Evolutionary conservation across 1,284 basidiomycete species (phyloP).

Genomic region (Waitea zeae): DNA sequence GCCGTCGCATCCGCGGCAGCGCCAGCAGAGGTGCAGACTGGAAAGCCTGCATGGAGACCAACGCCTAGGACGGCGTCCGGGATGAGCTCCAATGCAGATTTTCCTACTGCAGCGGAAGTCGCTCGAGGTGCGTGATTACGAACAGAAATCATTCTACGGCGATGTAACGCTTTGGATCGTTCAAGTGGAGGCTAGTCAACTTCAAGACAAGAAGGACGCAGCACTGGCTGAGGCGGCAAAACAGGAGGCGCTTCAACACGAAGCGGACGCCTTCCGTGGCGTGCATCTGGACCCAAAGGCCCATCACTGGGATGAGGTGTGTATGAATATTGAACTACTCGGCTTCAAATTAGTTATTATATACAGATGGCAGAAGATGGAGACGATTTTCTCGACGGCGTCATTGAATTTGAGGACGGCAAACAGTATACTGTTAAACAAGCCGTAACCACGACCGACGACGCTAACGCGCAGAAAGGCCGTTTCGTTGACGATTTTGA

Average conservation of each 20-base stretch:
- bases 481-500: constrained; percentile 82
- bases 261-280: constrained; percentile 84
- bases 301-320: constrained; percentile 91
- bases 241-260: constrained; percentile 47
- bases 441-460: too few species aligned
- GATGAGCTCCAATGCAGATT: constrained; percentile 30
- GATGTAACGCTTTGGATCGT: too few species aligned
- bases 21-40: constrained; percentile 15
- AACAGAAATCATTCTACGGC: constrained; percentile 2
- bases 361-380: constrained; percentile 76
- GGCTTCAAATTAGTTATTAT: constrained; percentile 1
- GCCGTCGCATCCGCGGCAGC: too few species aligned
- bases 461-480: constrained; percentile 35
- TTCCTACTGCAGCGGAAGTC: constrained; percentile 88
- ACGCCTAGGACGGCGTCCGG: constrained; percentile 17
- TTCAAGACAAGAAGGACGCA: constrained; percentile 12
- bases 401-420: constrained; percentile 89
- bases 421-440: constrained; percentile 71
- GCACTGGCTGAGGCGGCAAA: constrained; percentile 23
- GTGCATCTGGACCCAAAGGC: constrained; percentile 83
- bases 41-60: constrained; percentile 50
- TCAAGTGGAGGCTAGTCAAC: too few species aligned
- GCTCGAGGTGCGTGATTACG: constrained; percentile 41
- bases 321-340: too few species aligned
- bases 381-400: constrained; percentile 74